Base-by-base conservation (phyloP, 371 early-diverging fungal species). In the Circinella minor region DNA sequence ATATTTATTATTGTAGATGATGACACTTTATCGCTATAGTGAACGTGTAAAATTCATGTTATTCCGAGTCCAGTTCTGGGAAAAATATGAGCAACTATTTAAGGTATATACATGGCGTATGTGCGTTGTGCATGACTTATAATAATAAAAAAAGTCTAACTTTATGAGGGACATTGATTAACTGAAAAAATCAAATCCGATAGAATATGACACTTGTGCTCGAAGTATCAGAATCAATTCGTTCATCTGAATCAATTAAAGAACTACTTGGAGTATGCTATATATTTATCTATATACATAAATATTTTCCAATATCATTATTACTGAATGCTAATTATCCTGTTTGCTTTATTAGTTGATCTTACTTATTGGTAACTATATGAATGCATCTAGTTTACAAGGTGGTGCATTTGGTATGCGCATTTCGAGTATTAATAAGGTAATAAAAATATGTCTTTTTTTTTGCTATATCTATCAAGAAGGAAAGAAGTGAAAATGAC, bases 331-430 rank as follows among this genome's bases (percentile, higher is more conserved):
- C 34, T 38, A 20, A 6, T 9, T 18, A 55, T 36, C 10, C 14
- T 36, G 55, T 36, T 18, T 17, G 4, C 34, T 6, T 62, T 61
- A 10, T 6, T 61, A 93, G 83, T 73, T 74, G 13, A 84, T 89
- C 14, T 71, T 89, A 36, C 63, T 83, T 3, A 70, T 89, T 18
- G 90, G 90, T 57, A 89, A 89, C 65, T 89, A 77, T 65, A 88
- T 89, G 90, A 89, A 89, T 70, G 84, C 82, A 1, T 76, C 82
- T 4, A 81, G 81, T 63, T 65, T 81, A 15, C 84, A 85, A 66
- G 90, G 90, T n/a, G 86, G 86, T 48, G 90, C 90, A 1, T 89
- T 80, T 73, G 90, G 90, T 39, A 84, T 89, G 74, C 71, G 75
- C 13, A 80, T 89, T 8, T 72, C 79, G 6, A 86, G 85, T 71